phyloP scores from a whole-genome alignment of 768 basidiomycete species.

The Kondoa malvinella region DNA sequence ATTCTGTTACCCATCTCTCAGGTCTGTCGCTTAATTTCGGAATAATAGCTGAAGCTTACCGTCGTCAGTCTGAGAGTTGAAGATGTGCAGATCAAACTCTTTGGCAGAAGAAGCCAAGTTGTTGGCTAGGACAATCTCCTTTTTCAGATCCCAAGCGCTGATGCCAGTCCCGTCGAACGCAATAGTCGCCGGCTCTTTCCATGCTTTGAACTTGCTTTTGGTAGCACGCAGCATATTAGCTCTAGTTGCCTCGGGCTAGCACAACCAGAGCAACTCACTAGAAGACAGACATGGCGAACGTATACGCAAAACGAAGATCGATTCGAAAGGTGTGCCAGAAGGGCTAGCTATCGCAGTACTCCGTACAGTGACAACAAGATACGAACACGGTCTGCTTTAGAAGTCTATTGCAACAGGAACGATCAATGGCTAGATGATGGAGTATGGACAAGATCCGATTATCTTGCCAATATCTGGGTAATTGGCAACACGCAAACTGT shows the following conservation, averaged over 20 bases:
- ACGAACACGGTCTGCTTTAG: too few relatives aligned
- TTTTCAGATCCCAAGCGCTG: constrained; percentile 96
- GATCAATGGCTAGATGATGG: too few relatives aligned
- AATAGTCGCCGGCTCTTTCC: constrained; percentile 82
- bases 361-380: too few relatives aligned
- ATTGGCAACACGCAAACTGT: too few relatives aligned
- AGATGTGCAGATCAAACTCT: constrained; percentile 85
- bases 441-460: too few relatives aligned
- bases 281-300: constrained; percentile 6
- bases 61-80: constrained; percentile 70
- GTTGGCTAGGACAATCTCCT: constrained; percentile 91
- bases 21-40: neutral
- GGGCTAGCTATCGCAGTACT: too few relatives aligned
- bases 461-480: too few relatives aligned
- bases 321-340: too few relatives aligned
- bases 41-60: constrained; percentile 39
- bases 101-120: constrained; percentile 78
- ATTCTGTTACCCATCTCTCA: constrained; percentile 41
- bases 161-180: constrained; percentile 98
- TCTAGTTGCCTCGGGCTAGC: neutral
- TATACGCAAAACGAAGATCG: too few relatives aligned
- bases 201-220: constrained; percentile 87
- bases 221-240: neutral
- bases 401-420: too few relatives aligned
- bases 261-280: neutral